phyloP scores from a whole-genome alignment of 257 asterid genomes.

The Knoxia roxburghii region DNA sequence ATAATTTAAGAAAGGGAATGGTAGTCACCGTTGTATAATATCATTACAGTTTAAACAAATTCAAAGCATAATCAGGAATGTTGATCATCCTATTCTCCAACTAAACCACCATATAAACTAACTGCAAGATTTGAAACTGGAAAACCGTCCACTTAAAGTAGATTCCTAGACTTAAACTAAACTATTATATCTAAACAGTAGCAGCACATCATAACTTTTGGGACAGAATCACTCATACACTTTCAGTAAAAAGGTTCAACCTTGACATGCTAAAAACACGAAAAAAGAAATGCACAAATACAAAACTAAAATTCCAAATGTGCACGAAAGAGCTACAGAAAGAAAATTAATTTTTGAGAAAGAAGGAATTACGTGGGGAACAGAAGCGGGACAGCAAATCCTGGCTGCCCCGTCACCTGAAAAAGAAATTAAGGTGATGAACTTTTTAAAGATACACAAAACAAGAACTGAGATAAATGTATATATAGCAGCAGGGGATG shows the following conservation, averaged over 20 bases:
- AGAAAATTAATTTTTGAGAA: not conserved
- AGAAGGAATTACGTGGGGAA: constrained; percentile 19
- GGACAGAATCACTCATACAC: too few species aligned
- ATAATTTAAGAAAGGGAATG: too few species aligned
- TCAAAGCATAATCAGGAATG: not conserved
- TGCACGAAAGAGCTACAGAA: not conserved
- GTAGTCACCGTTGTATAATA: too few species aligned
- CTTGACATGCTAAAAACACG: not conserved
- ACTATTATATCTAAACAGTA: not conserved
- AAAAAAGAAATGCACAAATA: not conserved
- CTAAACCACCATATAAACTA: too few species aligned
- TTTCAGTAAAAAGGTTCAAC: not conserved
- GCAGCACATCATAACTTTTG: not conserved
- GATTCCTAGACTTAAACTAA: not conserved
- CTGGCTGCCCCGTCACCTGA: constrained; percentile 19
- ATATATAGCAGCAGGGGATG: not conserved
- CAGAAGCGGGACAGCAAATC: constrained; percentile 13
- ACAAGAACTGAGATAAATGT: too few species aligned
- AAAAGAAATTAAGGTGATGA: not conserved
- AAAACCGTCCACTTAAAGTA: not conserved
- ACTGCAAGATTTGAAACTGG: not conserved
- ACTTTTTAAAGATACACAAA: too few species aligned
- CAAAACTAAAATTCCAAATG: not conserved
- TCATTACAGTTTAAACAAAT: not conserved
- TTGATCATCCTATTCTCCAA: not conserved